These are phyloP conservation scores for Aspergillus ochraceoroseus DNA, from an alignment of 2,329 filamentous ascomycete species.

Conservation along the genomic window DNA sequence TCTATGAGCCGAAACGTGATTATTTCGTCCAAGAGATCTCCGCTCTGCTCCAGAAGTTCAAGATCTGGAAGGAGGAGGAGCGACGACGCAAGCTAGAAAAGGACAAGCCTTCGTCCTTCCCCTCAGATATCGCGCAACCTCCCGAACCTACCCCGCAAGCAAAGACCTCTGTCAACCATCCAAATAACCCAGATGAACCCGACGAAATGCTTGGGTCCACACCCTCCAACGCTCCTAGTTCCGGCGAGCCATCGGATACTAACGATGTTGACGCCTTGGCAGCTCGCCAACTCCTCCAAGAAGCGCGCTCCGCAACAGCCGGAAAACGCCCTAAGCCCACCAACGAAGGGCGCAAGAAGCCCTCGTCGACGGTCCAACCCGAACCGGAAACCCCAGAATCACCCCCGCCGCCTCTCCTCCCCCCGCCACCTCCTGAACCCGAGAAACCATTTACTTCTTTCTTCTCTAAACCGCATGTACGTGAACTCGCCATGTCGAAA, in stretches of 20 bases:
- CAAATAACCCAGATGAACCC: conserved; percentile 33
- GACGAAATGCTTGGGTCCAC: conserved; percentile 12
- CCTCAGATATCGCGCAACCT: conserved; percentile 7
- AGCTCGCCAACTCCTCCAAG: conserved; percentile 69
- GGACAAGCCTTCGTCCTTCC: conserved; percentile 48
- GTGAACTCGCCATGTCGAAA: conserved; percentile 71
- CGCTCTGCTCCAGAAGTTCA: conserved; percentile 79
- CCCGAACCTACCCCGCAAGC: conserved; percentile 41
- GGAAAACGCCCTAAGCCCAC: conserved; percentile 33
- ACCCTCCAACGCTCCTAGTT: conserved; percentile 30
- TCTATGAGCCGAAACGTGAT: conserved; percentile 77
- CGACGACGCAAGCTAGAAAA: conserved; percentile 73
- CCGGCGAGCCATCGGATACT: conserved; percentile 57
- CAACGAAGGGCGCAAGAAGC: conserved; percentile 12
- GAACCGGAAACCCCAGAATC: conserved; percentile 9
- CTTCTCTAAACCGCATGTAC: conserved; percentile 72
- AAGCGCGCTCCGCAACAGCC: conserved; percentile 56
- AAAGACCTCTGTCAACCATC: conserved; percentile 39
- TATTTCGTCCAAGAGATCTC: conserved; percentile 82
- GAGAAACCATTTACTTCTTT: conserved; percentile 74
- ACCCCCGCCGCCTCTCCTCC: conserved; percentile 17
- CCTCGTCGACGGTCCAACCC: not conserved
- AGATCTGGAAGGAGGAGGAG: conserved; percentile 82
- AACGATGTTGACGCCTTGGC: conserved; percentile 66
- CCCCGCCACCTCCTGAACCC: conserved; percentile 31